Conservation (phyloP, 169 alveolate genomes). For the Cryptosporidium sp. region DNA sequence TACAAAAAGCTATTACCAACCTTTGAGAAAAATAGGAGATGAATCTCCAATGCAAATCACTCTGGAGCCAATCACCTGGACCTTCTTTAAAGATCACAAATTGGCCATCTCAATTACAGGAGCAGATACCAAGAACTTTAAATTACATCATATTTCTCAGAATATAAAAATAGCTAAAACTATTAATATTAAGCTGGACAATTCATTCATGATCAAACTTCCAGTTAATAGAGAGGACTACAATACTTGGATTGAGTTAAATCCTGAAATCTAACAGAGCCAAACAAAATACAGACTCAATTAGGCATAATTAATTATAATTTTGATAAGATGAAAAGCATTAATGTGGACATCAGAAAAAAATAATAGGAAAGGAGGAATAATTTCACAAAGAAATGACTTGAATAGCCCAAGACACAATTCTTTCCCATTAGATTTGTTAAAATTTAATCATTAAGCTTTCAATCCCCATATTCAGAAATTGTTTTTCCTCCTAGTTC, state of each 20-base stretch:
- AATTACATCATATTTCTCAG: conserved; percentile 66
- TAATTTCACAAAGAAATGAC: not conserved
- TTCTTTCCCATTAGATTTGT: not conserved
- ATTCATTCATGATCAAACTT: conserved; percentile 40
- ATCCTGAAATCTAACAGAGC: not conserved
- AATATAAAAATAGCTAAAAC: conserved; percentile 63
- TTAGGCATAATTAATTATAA: not conserved
- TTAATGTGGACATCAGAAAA: not conserved
- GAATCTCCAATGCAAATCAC: conserved; percentile 56
- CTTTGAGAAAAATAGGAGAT: conserved; percentile 74
- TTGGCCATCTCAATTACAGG: conserved; percentile 78
- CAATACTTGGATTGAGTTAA: conserved; percentile 41
- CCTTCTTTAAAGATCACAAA: conserved; percentile 77
- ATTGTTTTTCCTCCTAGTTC: too few species aligned
- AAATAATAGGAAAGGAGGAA: too few species aligned
- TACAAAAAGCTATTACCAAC: conserved; percentile 40
- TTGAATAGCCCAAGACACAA: not conserved
- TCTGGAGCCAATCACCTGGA: conserved; percentile 80
- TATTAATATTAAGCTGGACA: conserved; percentile 50
- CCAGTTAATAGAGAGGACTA: conserved; percentile 57
- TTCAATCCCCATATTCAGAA: too few species aligned
- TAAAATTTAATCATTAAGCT: too few species aligned
- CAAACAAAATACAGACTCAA: not conserved
- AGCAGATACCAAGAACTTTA: conserved; percentile 78
- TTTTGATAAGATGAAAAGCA: not conserved